Base-by-base conservation (phyloP, 768 basidiomycete genomes). In the Phylloporus sp. region DNA sequence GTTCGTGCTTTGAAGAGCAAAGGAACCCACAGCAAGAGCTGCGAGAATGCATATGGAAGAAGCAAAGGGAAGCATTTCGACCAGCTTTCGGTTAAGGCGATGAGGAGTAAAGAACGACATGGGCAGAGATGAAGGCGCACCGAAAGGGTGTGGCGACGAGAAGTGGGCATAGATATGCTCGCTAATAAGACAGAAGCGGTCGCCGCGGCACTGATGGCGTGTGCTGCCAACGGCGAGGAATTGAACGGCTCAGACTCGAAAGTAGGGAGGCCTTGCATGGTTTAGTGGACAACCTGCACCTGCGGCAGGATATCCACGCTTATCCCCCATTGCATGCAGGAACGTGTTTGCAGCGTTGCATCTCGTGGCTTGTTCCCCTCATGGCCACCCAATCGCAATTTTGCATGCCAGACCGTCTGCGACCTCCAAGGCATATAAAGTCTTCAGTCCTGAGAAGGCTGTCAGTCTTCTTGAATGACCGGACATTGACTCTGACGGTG, bases 21-120 rank as follows among this genome's bases (percentile, higher is more conserved):
- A 55, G 23, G 70, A 64, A 6, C 68, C 68, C 15, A 63, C 64
- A 5, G 64, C 64, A 26, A 70, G 63, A 44, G 69, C 69, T 15
- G 64, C 70, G 9, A 71, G 68, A 36, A 71, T 61, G 40, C 70
- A 71, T 5, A 70, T 13, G 5, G 60, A 64, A 15, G 67, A 71
- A 29, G 68, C 69, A 41, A 71, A 71, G 27, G 68, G 68, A 36
- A 69, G 62, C 65, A 71, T 71, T 59, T 71, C 68, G 58, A 68
- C 67, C 62, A 71, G 64, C 68, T 69, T 64, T 36, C 50, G 62
- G 31, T 57, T 51, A 22, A 50, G 29, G 44, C 31, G 36, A 53
- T 56, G 49, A 59, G 53, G 27, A 3, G 48, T 15, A 24, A 49
- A 51, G 43, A 45, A 43, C n/a, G 35, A 49, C 53, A 62, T 62